Conservation (phyloP, 805 yeast species). For the Saccharomycopsis fibuligera region DNA sequence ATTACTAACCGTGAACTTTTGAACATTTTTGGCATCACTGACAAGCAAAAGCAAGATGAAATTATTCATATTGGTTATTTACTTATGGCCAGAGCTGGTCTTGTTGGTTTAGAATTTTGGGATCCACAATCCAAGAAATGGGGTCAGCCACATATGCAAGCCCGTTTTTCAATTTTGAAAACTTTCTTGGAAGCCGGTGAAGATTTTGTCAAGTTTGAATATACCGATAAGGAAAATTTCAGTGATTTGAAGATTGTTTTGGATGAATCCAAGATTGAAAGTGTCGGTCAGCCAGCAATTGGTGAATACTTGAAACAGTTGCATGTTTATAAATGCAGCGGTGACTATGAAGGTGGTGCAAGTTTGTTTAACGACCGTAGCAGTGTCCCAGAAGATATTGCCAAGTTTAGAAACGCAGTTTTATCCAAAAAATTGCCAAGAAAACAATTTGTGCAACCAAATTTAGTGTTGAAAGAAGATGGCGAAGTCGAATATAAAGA, state of each 20-base stretch:
- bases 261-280: slow-evolving; percentile 55
- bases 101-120: slow-evolving; percentile 78
- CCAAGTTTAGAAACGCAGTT: slow-evolving; percentile 61
- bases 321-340: slow-evolving; percentile 76
- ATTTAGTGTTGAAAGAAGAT: slow-evolving; percentile 42
- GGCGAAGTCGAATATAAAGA: slow-evolving; percentile 41
- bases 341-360: slow-evolving; percentile 59
- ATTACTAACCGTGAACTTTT: slow-evolving; percentile 62
- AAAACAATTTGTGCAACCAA: slow-evolving; percentile 78
- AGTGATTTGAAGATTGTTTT: slow-evolving; percentile 56
- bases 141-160: slow-evolving; percentile 97
- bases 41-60: slow-evolving; percentile 52
- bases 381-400: slow-evolving; percentile 55
- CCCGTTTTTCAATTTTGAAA: slow-evolving; percentile 79
- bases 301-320: slow-evolving; percentile 63
- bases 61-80: slow-evolving; percentile 63
- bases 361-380: slow-evolving; percentile 62
- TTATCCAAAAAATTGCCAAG: slow-evolving; percentile 73
- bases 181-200: slow-evolving; percentile 59
- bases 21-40: slow-evolving; percentile 63
- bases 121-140: slow-evolving; percentile 76
- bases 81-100: slow-evolving; percentile 85
- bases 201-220: slow-evolving; percentile 49
- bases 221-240: slow-evolving; percentile 39
- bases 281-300: slow-evolving; percentile 68